Conservation (phyloP, 208 protist genomes). For the Wallacemonas sp. region DNA sequence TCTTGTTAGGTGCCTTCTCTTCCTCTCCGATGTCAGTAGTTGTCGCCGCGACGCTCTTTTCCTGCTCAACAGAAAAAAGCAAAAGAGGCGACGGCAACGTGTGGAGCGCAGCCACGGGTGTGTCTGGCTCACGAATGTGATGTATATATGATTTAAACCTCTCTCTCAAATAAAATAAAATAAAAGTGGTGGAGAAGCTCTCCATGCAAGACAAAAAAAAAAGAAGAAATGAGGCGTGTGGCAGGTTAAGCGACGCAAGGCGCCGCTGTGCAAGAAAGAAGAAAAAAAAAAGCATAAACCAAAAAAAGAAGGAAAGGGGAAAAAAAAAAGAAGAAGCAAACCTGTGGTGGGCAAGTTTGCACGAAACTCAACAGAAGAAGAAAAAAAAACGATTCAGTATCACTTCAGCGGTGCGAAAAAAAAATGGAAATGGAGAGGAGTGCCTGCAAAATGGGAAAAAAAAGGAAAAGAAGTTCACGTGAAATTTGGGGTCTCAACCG, state of each 20-base stretch:
- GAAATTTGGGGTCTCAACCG: too few species aligned
- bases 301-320: conserved; percentile 11
- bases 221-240: conserved; percentile 12
- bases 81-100: conserved; percentile 6
- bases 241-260: background rate
- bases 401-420: too few species aligned
- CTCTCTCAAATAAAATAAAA: conserved; percentile 6
- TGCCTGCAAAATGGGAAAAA: too few species aligned
- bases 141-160: too few species aligned
- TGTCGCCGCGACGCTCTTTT: background rate
- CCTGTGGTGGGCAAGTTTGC: background rate
- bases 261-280: background rate
- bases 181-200: background rate
- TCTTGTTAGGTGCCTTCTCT: background rate
- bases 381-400: too few species aligned
- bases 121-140: too few species aligned
- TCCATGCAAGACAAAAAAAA: background rate
- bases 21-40: background rate
- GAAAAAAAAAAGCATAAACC: conserved; percentile 2
- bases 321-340: conserved; percentile 12
- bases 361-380: conserved; percentile 6
- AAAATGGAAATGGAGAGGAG: too few species aligned
- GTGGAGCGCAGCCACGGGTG: too few species aligned
- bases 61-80: too few species aligned
- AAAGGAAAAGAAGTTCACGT: too few species aligned